Percentiles rank a stretch among this genome's conserved stretches.
These are phyloP conservation scores for Stemphylium beticola DNA, from an alignment of 2,329 filamentous ascomycete genomes.

Conservation along the genomic window DNA sequence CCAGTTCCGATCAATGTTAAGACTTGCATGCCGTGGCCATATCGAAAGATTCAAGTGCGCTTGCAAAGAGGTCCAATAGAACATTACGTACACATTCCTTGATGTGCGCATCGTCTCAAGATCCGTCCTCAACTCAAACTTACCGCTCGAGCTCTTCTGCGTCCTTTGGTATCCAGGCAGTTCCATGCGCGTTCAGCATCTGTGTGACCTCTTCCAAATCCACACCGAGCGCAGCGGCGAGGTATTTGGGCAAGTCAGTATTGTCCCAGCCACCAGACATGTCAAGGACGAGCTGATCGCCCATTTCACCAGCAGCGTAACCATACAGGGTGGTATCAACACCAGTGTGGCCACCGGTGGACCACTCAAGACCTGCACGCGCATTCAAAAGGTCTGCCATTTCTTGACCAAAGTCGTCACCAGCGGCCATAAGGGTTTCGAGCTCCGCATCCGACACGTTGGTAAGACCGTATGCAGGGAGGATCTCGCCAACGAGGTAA, in stretches of 20 bases:
- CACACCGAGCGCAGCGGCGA: slow-evolving; percentile 24
- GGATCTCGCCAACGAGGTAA: slow-evolving; percentile 30
- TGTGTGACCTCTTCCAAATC: slow-evolving; percentile 27
- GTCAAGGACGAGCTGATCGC: slow-evolving; percentile 21
- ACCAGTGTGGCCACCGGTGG: slow-evolving; percentile 47
- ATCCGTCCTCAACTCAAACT: neutral
- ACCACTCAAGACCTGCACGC: slow-evolving; percentile 43
- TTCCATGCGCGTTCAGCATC: slow-evolving; percentile 23
- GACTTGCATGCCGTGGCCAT: too few species aligned
- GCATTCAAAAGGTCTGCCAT: slow-evolving; percentile 35
- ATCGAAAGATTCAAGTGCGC: too few species aligned
- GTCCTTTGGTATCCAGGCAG: slow-evolving; percentile 17
- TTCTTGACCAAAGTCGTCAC: slow-evolving; percentile 30
- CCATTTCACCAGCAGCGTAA: slow-evolving; percentile 34
- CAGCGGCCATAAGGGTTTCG: slow-evolving; percentile 32
- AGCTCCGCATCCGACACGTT: slow-evolving; percentile 31
- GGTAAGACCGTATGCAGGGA: slow-evolving; percentile 42
- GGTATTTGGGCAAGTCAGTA: slow-evolving; percentile 27
- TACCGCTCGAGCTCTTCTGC: neutral
- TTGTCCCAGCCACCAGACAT: slow-evolving; percentile 36
- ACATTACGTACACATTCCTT: too few species aligned
- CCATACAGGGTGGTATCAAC: slow-evolving; percentile 49
- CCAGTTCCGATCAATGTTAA: too few species aligned
- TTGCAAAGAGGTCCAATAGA: too few species aligned
- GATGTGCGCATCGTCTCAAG: too few species aligned